A percentile compares a stretch with the other conserved stretches of the same genome.
Conservation (phyloP, 345 rosid species). For the Brassica rapa region DNA sequence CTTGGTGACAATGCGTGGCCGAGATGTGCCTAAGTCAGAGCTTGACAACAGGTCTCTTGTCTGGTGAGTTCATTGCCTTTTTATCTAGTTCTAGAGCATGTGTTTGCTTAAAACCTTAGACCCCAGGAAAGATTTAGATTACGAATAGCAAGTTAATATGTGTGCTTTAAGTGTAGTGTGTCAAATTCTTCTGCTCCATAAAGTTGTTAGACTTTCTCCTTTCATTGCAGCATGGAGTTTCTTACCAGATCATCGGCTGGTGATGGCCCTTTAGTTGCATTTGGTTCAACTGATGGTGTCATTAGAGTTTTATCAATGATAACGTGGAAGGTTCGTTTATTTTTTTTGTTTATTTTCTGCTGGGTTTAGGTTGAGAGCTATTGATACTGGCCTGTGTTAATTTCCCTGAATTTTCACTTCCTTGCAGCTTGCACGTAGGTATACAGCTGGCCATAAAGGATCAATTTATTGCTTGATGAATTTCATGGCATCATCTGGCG, state of each 20-base stretch:
- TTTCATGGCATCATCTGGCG: slow-evolving; percentile 97
- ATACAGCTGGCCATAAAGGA: slow-evolving; percentile 99
- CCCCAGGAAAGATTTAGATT: not conserved
- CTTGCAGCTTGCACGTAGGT: slow-evolving; percentile 89
- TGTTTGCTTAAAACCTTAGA: not conserved
- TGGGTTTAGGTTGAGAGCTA: slow-evolving; percentile 13
- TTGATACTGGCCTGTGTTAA: slow-evolving; percentile 25
- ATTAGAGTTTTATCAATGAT: slow-evolving; percentile 99
- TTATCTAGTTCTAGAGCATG: not conserved
- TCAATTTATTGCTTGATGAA: slow-evolving; percentile 93
- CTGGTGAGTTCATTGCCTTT: slow-evolving; percentile 54
- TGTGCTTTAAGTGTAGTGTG: not conserved
- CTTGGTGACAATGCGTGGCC: slow-evolving; percentile 97
- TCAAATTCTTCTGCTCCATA: not conserved
- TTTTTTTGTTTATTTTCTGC: not conserved
- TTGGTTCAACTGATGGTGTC: slow-evolving; percentile 97
- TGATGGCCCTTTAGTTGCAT: slow-evolving; percentile 97
- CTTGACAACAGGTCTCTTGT: slow-evolving; percentile 92
- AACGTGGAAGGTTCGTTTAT: slow-evolving; percentile 85
- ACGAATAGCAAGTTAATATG: not conserved
- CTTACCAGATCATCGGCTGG: slow-evolving; percentile 75
- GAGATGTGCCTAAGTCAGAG: slow-evolving; percentile 95
- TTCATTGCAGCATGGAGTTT: slow-evolving; percentile 83
- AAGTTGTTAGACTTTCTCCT: slow-evolving; percentile 22
- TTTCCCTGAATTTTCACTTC: slow-evolving; percentile 29